Conservation (phyloP, 768 basidiomycete genomes). For the Chalciporus pseudorubinellus region DNA sequence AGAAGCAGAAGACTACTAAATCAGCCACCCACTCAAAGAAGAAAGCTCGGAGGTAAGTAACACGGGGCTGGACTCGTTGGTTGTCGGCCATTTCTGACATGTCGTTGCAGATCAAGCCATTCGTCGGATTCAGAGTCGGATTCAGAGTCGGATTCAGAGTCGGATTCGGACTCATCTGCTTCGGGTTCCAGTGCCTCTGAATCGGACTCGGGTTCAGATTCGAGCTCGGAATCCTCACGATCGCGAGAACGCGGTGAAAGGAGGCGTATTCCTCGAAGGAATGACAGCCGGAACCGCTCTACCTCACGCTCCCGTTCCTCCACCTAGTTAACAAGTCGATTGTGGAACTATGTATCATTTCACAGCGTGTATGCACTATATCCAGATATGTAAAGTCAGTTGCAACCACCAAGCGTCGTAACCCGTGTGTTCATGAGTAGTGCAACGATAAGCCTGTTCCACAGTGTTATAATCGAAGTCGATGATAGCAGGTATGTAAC, state of each 20-base stretch:
- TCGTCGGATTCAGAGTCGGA: conserved; percentile 29
- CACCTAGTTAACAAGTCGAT: conserved; percentile 13
- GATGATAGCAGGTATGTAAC: conserved; percentile 21
- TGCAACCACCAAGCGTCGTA: conserved; percentile 35
- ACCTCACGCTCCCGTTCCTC: conserved; percentile 19
- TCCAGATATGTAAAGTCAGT: conserved; percentile 10
- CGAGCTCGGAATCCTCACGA: conserved; percentile 46
- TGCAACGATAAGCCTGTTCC: conserved; percentile 72
- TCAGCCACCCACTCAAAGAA: conserved; percentile 34
- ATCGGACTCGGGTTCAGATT: conserved; percentile 39
- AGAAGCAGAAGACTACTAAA: conserved; percentile 35
- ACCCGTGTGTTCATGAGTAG: conserved; percentile 88
- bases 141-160: no score
- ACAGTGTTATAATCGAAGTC: background rate
- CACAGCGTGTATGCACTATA: conserved; percentile 14
- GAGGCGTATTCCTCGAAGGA: conserved; percentile 36
- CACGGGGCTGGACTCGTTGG: conserved; percentile 16
- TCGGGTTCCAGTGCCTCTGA: conserved; percentile 48
- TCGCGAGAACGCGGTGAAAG: conserved; percentile 41
- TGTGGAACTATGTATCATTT: conserved; percentile 8
- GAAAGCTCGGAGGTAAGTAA: conserved; percentile 40
- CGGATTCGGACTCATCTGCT: conserved; percentile 14
- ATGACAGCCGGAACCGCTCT: conserved; percentile 23
- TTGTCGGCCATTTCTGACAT: background rate
- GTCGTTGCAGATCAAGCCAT: conserved; percentile 30